Conservation (phyloP, 73 alveolate genomes). For the Paramecium primaurelia region DNA sequence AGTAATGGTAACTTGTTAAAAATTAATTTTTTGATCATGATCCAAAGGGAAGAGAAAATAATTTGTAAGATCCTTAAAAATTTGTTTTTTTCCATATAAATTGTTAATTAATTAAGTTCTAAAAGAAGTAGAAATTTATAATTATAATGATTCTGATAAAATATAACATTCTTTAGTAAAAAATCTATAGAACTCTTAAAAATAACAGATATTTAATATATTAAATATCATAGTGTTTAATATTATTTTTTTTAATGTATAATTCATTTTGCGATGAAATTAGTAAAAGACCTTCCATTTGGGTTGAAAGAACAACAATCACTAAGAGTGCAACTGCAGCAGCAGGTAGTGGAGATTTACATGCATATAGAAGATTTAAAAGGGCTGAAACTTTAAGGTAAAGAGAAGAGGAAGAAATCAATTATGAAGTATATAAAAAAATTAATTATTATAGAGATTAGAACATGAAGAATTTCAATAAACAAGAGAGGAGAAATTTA, state of each 20-base stretch:
- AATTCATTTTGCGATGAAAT: conserved; percentile 38
- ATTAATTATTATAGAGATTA: not conserved
- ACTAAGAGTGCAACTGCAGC: conserved; percentile 47
- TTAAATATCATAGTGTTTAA: not conserved
- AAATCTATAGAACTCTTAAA: not conserved
- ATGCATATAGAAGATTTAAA: conserved; percentile 50
- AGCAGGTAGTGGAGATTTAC: conserved; percentile 51
- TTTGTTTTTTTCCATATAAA: not conserved
- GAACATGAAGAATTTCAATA: conserved; percentile 26
- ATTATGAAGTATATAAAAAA: not conserved
- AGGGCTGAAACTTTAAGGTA: not conserved
- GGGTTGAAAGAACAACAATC: conserved; percentile 47
- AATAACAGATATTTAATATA: not conserved
- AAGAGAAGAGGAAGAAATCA: conserved; percentile 7
- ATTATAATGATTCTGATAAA: not conserved
- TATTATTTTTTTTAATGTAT: not conserved
- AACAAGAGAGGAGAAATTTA: not conserved
- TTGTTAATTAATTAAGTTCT: not conserved
- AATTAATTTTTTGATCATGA: not conserved
- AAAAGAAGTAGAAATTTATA: not conserved
- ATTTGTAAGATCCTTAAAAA: not conserved
- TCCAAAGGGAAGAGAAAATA: not conserved
- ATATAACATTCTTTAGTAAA: not conserved
- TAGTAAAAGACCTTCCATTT: conserved; percentile 29
- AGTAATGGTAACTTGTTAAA: not conserved